These are phyloP conservation scores for Musa balbisiana DNA, from an alignment of 202 grass and related monocot species.

Conservation along the genomic window DNA sequence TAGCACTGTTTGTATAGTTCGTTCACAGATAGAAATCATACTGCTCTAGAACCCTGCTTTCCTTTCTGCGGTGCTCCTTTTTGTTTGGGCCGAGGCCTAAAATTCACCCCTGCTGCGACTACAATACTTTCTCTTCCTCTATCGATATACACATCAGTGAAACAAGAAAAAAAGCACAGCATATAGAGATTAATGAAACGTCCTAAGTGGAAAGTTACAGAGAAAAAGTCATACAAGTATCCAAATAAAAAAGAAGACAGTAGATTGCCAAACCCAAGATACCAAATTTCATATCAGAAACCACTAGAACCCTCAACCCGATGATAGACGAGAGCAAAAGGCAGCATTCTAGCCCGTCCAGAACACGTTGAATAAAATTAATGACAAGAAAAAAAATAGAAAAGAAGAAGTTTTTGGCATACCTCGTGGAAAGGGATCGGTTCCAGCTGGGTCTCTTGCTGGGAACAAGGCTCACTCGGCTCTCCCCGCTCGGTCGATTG, in stretches of 20 bases:
- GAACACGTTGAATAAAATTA: not conserved
- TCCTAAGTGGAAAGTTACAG: no score
- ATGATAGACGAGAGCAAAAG: not conserved
- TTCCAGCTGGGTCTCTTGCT: conserved; percentile 76
- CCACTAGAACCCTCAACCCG: not conserved
- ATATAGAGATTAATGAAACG: not conserved
- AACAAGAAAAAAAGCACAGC: not conserved
- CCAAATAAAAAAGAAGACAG: no score
- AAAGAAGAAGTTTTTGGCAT: not conserved
- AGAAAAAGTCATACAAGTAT: no score
- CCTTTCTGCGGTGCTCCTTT: conserved; percentile 43
- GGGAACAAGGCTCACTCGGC: conserved; percentile 41
- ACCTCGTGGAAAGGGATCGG: conserved; percentile 93
- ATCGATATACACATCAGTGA: conserved; percentile 25
- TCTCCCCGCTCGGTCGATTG: conserved; percentile 27
- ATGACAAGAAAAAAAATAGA: not conserved
- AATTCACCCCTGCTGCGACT: conserved; percentile 39
- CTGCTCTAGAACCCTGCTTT: conserved; percentile 30
- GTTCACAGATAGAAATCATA: not conserved
- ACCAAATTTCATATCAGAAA: not conserved
- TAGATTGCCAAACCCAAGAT: not conserved
- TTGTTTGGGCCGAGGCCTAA: conserved; percentile 49
- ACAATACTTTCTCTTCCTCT: conserved; percentile 93
- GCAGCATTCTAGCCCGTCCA: not conserved
- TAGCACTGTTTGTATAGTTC: no score